A percentile compares a stretch with the other conserved stretches of the same genome.
These are phyloP conservation scores for Penicillium sp. DNA, from an alignment of 2,329 filamentous ascomycete genomes.

Conservation along the genomic window DNA sequence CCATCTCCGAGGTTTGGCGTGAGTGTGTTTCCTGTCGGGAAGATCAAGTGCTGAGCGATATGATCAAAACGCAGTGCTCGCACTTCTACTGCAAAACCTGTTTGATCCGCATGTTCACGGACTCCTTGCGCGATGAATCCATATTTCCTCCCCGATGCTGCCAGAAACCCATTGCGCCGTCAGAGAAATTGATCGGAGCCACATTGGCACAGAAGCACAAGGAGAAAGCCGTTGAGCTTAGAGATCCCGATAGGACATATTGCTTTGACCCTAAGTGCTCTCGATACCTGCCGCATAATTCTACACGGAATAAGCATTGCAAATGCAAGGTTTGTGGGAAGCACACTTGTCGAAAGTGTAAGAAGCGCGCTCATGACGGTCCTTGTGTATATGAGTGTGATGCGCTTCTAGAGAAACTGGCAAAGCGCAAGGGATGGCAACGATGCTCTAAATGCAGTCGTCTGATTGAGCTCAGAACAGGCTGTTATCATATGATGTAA, in stretches of 20 bases:
- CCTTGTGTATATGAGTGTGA: not conserved
- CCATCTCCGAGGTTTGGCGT: not conserved
- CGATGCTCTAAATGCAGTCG: constrained; percentile 3
- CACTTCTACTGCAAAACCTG: constrained; percentile 4
- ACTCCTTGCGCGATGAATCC: constrained; percentile 1
- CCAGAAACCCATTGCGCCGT: not conserved
- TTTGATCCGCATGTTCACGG: not conserved
- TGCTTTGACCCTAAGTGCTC: constrained; percentile 1
- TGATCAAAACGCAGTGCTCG: not conserved
- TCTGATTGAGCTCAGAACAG: constrained; percentile 2
- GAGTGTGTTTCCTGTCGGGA: constrained; percentile 2
- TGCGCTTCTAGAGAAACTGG: constrained; percentile 1
- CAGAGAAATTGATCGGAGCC: not conserved
- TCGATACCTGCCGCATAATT: not conserved
- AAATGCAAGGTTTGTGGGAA: constrained; percentile 1
- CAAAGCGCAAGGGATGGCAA: not conserved
- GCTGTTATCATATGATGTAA: constrained; percentile 8
- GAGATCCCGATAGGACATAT: constrained; percentile 1
- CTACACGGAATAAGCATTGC: not conserved
- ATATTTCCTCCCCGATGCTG: constrained; percentile 6
- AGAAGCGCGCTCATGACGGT: not conserved
- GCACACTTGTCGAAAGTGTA: constrained; percentile 3
- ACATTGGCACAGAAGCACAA: not conserved
- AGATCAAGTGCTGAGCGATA: not conserved
- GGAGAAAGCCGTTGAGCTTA: not conserved